Percentiles rank a stretch among this genome's conserved stretches.
These are phyloP conservation scores for Hypoxylon trugodes DNA, from an alignment of 495 filamentous ascomycete genomes.

Conservation along the genomic window DNA sequence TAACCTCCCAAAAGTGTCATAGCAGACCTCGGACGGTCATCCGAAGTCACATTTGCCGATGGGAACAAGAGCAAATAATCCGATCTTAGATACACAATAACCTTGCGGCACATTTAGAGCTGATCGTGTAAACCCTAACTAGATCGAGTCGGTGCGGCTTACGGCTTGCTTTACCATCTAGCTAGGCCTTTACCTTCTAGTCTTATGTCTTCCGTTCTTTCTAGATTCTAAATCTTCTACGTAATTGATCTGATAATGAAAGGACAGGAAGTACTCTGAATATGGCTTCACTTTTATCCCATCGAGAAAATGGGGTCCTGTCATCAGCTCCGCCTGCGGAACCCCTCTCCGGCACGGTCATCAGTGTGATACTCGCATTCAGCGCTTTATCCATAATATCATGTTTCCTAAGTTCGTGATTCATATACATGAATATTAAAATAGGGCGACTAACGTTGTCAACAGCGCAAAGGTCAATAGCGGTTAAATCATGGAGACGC, in stretches of 20 bases:
- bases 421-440: not conserved
- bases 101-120: not conserved
- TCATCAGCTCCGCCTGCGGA: slow-evolving; percentile 16
- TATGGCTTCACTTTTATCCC: slow-evolving; percentile 23
- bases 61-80: not conserved
- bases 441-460: not conserved
- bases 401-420: slow-evolving; percentile 55
- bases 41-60: slow-evolving; percentile 8
- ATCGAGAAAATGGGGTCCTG: slow-evolving; percentile 5
- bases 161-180: slow-evolving; percentile 1
- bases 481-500: slow-evolving; percentile 52
- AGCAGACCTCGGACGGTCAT: slow-evolving; percentile 7
- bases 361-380: slow-evolving; percentile 54
- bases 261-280: not conserved
- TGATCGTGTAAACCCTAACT: slow-evolving; percentile 8
- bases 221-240: not conserved
- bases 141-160: not conserved
- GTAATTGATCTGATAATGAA: not conserved
- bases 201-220: not conserved
- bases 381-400: slow-evolving; percentile 53
- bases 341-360: slow-evolving; percentile 48
- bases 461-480: slow-evolving; percentile 49
- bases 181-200: not conserved
- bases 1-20: not conserved
- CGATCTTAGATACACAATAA: slow-evolving; percentile 3